Percentiles rank a stretch among this genome's conserved stretches.
Evolutionary conservation across 805 yeast genomes (phyloP).

Genomic region (Dipodascopsis uninucleata): DNA sequence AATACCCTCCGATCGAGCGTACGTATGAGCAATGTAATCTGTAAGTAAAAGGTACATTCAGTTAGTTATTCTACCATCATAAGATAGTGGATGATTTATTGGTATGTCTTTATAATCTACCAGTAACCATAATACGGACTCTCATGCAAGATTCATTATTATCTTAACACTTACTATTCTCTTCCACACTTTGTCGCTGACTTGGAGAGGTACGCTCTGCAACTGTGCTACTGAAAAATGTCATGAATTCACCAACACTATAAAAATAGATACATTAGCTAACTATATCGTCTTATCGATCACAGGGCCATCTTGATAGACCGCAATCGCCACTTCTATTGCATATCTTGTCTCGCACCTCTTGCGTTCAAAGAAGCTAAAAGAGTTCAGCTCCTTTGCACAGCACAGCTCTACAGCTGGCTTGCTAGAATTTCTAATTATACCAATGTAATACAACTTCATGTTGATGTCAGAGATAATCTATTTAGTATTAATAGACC

Average conservation of each 20-base stretch:
- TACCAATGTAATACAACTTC: conserved; percentile 90
- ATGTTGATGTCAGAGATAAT: no score
- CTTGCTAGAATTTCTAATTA: conserved; percentile 58
- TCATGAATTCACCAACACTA: conserved; percentile 86
- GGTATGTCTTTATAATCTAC: neutral
- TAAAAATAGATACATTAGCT: conserved; percentile 16
- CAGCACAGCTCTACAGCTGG: conserved; percentile 65
- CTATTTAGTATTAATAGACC: no score
- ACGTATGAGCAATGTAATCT: conserved; percentile 85
- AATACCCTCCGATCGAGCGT: conserved; percentile 82
- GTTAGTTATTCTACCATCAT: no score
- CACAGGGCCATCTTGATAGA: neutral
- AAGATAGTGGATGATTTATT: neutral
- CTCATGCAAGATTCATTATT: neutral
- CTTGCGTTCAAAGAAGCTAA: conserved; percentile 82
- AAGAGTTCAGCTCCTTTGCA: conserved; percentile 78
- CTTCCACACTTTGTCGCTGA: conserved; percentile 91
- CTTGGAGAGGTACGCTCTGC: conserved; percentile 83
- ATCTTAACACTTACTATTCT: conserved; percentile 40
- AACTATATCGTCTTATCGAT: neutral
- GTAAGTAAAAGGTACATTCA: conserved; percentile 1
- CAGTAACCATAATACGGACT: neutral
- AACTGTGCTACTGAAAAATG: conserved; percentile 88
- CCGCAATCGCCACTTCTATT: neutral
- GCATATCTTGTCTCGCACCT: conserved; percentile 34